These are phyloP conservation scores for Aristolochia contorta DNA, from an alignment of 164 flowering plant genomes.

Conservation along the genomic window DNA sequence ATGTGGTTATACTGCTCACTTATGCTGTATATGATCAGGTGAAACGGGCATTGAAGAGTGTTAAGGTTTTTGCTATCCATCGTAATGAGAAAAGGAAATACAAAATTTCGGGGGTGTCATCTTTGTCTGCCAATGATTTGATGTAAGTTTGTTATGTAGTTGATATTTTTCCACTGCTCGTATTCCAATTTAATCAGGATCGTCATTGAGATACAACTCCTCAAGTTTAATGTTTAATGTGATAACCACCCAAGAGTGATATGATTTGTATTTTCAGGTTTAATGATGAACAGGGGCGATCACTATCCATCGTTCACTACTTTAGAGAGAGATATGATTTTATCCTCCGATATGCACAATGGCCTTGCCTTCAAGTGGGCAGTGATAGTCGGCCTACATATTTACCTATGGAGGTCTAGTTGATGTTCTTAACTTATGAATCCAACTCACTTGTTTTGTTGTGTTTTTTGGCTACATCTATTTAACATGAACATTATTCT, in stretches of 20 bases:
- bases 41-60: conserved; percentile 29
- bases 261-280: not conserved
- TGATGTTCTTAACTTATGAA: not conserved
- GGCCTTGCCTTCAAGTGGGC: conserved; percentile 29
- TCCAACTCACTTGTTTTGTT: not conserved
- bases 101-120: conserved; percentile 18
- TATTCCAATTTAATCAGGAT: not conserved
- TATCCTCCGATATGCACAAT: conserved; percentile 3
- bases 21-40: conserved; percentile 15
- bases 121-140: conserved; percentile 14
- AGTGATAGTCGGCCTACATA: conserved; percentile 20
- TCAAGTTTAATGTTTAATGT: not conserved
- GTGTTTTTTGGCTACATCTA: not conserved
- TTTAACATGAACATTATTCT: not conserved
- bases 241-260: not conserved
- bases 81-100: conserved; percentile 1
- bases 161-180: not conserved
- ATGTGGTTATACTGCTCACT: not conserved
- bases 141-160: conserved; percentile 9
- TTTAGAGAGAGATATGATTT: conserved; percentile 16
- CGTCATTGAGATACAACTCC: not conserved
- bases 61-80: conserved; percentile 26
- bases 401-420: conserved; percentile 24
- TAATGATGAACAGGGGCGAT: conserved; percentile 13
- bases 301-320: conserved; percentile 16